phyloP scores from a whole-genome alignment of 176 grass and related monocot genomes.

The Tuctoria greenei region DNA sequence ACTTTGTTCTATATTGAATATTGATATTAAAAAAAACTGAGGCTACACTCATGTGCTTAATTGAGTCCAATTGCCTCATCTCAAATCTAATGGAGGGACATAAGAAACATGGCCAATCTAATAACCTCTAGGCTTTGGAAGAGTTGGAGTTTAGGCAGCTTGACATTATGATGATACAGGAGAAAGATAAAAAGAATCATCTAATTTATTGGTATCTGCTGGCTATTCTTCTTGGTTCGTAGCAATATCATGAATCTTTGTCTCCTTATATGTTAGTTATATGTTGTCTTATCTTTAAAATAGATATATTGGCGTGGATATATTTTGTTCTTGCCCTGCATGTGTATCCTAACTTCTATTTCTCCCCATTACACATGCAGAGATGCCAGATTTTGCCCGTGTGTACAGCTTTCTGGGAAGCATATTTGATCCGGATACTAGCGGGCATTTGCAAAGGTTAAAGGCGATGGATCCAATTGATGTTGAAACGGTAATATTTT shows the following conservation, averaged over 20 bases:
- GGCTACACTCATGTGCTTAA: background rate
- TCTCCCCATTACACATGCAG: constrained; percentile 37
- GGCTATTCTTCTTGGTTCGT: background rate
- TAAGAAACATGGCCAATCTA: background rate
- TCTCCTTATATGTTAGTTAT: background rate
- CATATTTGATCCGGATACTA: constrained; percentile 86
- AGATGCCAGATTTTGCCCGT: constrained; percentile 86
- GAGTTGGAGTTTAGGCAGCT: background rate
- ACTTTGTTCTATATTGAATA: background rate
- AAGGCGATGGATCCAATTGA: constrained; percentile 93
- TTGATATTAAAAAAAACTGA: background rate
- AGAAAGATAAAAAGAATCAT: background rate
- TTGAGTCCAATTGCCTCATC: background rate
- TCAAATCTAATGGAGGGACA: constrained; percentile 3
- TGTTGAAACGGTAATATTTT: constrained; percentile 71
- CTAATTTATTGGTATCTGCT: background rate
- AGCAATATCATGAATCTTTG: constrained; percentile 3
- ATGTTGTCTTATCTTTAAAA: background rate
- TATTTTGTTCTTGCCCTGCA: constrained; percentile 7
- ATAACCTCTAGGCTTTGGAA: background rate
- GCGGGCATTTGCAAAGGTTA: constrained; percentile 79
- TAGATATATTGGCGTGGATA: background rate
- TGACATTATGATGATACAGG: constrained; percentile 5
- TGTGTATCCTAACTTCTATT: constrained; percentile 27
- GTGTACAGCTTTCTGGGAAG: constrained; percentile 94